Percentiles rank a stretch among this genome's conserved stretches.
These are phyloP conservation scores for Alnus glutinosa DNA, from an alignment of 306 rosid genomes.

Conservation along the genomic window DNA sequence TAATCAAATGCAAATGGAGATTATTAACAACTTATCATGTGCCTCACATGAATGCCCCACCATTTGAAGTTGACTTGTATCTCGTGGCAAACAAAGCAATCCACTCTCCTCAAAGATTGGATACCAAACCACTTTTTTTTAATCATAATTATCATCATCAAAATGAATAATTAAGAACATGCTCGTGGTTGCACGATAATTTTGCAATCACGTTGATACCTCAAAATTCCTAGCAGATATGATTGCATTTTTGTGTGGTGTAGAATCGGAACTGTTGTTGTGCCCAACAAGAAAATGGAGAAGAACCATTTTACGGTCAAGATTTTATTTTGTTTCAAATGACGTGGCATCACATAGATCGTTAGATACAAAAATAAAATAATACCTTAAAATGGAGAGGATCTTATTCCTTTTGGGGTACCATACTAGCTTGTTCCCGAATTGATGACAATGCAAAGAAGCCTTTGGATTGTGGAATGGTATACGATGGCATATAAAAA, in stretches of 20 bases:
- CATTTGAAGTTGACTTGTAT: conserved; percentile 8
- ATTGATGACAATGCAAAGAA: not conserved
- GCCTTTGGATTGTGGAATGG: not conserved
- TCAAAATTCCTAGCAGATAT: not conserved
- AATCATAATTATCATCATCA: not conserved
- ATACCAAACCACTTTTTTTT: not conserved
- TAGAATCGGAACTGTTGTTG: too few species aligned
- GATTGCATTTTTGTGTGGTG: too few species aligned
- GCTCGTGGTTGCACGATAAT: not conserved
- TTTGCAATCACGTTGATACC: not conserved
- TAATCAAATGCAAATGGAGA: conserved; percentile 23
- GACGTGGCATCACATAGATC: too few species aligned
- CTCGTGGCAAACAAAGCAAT: not conserved
- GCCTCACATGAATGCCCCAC: conserved; percentile 27
- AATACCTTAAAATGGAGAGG: too few species aligned
- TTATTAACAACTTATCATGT: conserved; percentile 35
- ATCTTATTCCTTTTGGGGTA: not conserved
- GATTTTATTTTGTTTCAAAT: too few species aligned
- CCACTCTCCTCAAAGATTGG: conserved; percentile 13
- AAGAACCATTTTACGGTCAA: too few species aligned
- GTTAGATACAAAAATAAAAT: too few species aligned
- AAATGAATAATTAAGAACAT: not conserved
- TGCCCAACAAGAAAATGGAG: too few species aligned
- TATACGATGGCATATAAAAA: not conserved
- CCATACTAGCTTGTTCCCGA: not conserved